Evolutionary conservation across 1,284 basidiomycete genomes (phyloP), one percentile per base, ranked within the genome.

Genomic region (Fomitopsis pinicola): DNA sequence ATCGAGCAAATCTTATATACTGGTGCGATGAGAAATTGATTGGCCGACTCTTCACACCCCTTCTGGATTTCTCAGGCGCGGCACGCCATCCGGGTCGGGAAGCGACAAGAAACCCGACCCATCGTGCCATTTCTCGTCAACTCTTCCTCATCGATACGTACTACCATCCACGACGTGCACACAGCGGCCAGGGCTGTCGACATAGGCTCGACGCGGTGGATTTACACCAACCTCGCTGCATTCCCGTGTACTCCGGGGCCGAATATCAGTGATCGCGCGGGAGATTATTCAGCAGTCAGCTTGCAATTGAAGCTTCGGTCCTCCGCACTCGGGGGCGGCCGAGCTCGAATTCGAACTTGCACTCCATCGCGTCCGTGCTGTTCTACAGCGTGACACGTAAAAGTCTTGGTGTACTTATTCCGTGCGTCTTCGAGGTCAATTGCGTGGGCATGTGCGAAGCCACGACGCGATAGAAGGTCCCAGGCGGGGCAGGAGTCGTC

Each of bases 11-110:
- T 52, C 17, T 63, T 50, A 61, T 61, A 58, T 61, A 58, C 28
- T 52, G 46, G 55, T 46, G 45, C 64, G 68, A 60, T 60, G 59
- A 54, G 63, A 61, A 66, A 66, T 69, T 56, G 53, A 68, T 65
- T 48, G 45, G 53, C 59, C 45, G 22, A 38, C 38, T 36, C 26
- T 44, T 55, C 45, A 45, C 55, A 54, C 55, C 46, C 58, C 38
- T 15, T 50, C 48, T 50, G 30, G 48, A 33, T 17, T 50, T 50
- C 48, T 22, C 40, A 50, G 48, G 48, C 48, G 48, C 48, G 48
- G 30, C 48, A 50, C 48, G 48, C 48, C 48, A 50, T 48, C 12
- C 46, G 46, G 46, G 26, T 48, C 46, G 46, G 46, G 46, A 48
- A 48, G 46, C 46, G 46, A 53, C 33, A 53, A 19, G 30, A 38